A percentile compares a stretch with the other conserved stretches of the same genome.
phyloP scores from a whole-genome alignment of 2,329 filamentous ascomycete species.

The Trichoderma endophyticum region DNA sequence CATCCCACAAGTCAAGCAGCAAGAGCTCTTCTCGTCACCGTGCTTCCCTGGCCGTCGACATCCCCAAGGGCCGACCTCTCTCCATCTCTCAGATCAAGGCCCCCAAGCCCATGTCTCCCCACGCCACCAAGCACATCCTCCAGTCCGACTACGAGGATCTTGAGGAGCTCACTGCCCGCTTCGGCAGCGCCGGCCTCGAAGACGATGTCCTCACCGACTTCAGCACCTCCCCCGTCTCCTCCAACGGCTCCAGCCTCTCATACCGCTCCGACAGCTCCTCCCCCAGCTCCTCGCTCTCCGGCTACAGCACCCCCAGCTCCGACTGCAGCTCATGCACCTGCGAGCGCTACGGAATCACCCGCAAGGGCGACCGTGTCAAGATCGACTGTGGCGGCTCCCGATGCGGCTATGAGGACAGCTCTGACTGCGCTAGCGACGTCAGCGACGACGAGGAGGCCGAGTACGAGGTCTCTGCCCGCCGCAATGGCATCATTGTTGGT shows the following conservation, averaged over 20 bases:
- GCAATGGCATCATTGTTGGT: conserved; percentile 61
- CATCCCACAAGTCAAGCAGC: conserved; percentile 36
- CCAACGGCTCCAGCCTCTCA: conserved; percentile 67
- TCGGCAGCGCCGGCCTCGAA: conserved; percentile 60
- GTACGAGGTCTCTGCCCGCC: conserved; percentile 48
- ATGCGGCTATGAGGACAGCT: conserved; percentile 73
- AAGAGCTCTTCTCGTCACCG: conserved; percentile 43
- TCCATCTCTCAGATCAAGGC: conserved; percentile 86
- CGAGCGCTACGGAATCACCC: conserved; percentile 94
- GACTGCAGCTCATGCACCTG: conserved; percentile 82
- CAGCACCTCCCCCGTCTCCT: conserved; percentile 59
- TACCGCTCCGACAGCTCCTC: conserved; percentile 72
- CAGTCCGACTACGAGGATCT: conserved; percentile 74
- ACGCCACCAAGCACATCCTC: conserved; percentile 84
- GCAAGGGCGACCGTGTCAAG: conserved; percentile 88
- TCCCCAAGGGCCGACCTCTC: conserved; percentile 84
- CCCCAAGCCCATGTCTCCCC: conserved; percentile 83
- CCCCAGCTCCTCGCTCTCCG: conserved; percentile 69
- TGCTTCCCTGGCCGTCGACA: conserved; percentile 56
- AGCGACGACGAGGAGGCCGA: conserved; percentile 58
- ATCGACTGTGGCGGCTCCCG: conserved; percentile 89
- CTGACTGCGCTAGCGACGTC: conserved; percentile 60
- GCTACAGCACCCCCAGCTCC: conserved; percentile 75
- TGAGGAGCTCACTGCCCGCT: conserved; percentile 75
- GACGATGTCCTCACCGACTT: conserved; percentile 55